A percentile compares a stretch with the other conserved stretches of the same genome.
phyloP scores from a whole-genome alignment of 2,329 filamentous ascomycete species.

The Apiospora sp. region DNA sequence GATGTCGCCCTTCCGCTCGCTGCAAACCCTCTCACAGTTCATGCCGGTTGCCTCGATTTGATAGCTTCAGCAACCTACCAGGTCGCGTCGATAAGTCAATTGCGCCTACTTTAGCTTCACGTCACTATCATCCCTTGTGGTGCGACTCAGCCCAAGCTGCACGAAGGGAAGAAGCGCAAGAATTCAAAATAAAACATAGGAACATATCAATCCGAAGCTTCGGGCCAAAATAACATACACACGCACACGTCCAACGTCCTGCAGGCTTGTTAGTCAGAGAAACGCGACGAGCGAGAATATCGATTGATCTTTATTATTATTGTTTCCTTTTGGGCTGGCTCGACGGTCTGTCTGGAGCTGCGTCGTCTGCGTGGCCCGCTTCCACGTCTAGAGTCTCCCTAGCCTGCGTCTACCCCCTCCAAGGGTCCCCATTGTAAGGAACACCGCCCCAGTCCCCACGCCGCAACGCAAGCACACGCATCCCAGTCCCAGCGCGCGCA shows the following conservation, averaged over 20 bases:
- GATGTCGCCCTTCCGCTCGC: constrained; percentile 14
- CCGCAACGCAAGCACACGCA: constrained; percentile 3
- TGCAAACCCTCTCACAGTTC: constrained; percentile 8
- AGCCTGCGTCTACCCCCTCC: not conserved
- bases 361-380: not conserved
- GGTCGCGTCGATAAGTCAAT: constrained; percentile 10
- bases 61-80: not conserved
- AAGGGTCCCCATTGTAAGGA: constrained; percentile 13
- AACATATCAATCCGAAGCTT: constrained; percentile 6
- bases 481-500: constrained; percentile 2
- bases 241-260: not conserved
- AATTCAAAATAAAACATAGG: not conserved
- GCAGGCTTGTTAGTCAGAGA: not conserved
- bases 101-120: constrained; percentile 18
- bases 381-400: not conserved
- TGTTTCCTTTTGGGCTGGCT: constrained; percentile 3
- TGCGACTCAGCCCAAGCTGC: not conserved
- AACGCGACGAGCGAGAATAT: not conserved
- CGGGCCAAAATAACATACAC: not conserved
- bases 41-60: not conserved
- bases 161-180: not conserved
- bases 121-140: constrained; percentile 3
- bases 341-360: not conserved
- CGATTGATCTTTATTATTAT: not conserved
- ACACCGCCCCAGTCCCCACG: constrained; percentile 15